phyloP scores from a whole-genome alignment of 2,329 filamentous ascomycete genomes.

The Penicillium fuscoglaucum region DNA sequence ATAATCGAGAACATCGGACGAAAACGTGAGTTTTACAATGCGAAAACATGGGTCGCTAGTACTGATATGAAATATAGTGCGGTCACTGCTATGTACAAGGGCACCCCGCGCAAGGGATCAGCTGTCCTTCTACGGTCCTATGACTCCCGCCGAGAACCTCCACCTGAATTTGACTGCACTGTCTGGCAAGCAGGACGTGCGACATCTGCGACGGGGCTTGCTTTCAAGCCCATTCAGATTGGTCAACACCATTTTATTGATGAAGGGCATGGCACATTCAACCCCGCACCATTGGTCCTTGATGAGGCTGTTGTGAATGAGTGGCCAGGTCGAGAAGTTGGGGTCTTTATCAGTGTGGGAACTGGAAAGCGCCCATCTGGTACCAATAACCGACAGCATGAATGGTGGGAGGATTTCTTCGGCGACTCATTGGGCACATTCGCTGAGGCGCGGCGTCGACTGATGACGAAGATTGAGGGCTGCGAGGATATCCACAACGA shows the following conservation, averaged over 20 bases:
- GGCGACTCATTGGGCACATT: constrained; percentile 74
- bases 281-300: constrained; percentile 78
- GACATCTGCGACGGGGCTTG: constrained; percentile 85
- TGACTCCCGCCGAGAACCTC: constrained; percentile 87
- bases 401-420: constrained; percentile 91
- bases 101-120: constrained; percentile 66
- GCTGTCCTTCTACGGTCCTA: constrained; percentile 85
- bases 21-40: constrained; percentile 66
- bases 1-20: constrained; percentile 78
- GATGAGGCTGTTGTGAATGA: constrained; percentile 92
- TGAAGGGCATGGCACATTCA: constrained; percentile 87
- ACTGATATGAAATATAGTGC: constrained; percentile 57
- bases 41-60: constrained; percentile 9
- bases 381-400: constrained; percentile 65
- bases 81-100: constrained; percentile 87
- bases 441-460: constrained; percentile 78
- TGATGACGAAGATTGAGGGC: constrained; percentile 91
- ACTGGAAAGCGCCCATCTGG: constrained; percentile 81
- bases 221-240: constrained; percentile 93
- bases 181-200: constrained; percentile 97
- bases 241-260: constrained; percentile 94
- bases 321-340: constrained; percentile 90
- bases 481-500: constrained; percentile 87
- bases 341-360: constrained; percentile 90
- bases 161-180: constrained; percentile 88